phyloP scores from a whole-genome alignment of 2,329 filamentous ascomycete genomes.

The Colletotrichum magnum region DNA sequence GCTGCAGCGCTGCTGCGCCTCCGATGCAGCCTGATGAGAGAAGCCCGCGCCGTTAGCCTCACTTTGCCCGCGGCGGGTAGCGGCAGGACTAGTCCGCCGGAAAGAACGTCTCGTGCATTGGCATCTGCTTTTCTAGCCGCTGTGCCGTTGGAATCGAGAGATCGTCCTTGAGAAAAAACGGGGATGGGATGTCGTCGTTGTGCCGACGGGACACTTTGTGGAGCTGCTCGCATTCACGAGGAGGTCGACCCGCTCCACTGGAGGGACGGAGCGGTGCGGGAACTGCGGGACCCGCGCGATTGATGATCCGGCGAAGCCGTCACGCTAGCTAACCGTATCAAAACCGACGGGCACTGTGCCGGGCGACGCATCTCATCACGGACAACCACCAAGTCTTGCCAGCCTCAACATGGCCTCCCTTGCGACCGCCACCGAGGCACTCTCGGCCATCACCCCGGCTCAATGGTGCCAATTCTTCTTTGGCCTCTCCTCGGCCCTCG shows the following conservation, averaged over 20 bases:
- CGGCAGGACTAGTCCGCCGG: constrained; percentile 10
- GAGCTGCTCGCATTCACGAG: too few species aligned
- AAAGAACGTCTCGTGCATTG: not conserved
- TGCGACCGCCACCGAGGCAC: not conserved
- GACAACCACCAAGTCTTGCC: not conserved
- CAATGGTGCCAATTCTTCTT: constrained; percentile 63
- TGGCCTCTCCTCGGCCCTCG: constrained; percentile 55
- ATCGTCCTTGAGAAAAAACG: not conserved
- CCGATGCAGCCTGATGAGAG: constrained; percentile 8
- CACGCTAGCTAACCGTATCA: not conserved
- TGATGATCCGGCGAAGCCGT: constrained; percentile 14
- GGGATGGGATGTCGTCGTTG: not conserved
- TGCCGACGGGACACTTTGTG: too few species aligned
- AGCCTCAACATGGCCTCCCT: constrained; percentile 31
- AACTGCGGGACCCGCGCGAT: not conserved
- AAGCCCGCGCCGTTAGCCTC: constrained; percentile 19
- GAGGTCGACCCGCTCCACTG: too few species aligned
- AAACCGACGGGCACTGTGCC: not conserved
- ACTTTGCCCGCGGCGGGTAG: constrained; percentile 21
- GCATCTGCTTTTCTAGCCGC: not conserved
- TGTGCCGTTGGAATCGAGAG: not conserved
- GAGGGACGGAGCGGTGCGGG: not conserved
- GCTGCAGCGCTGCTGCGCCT: constrained; percentile 28
- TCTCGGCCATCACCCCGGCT: constrained; percentile 36
- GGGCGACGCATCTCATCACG: not conserved